phyloP scores from a whole-genome alignment of 2,329 filamentous ascomycete genomes.

The Apiospora aurea region DNA sequence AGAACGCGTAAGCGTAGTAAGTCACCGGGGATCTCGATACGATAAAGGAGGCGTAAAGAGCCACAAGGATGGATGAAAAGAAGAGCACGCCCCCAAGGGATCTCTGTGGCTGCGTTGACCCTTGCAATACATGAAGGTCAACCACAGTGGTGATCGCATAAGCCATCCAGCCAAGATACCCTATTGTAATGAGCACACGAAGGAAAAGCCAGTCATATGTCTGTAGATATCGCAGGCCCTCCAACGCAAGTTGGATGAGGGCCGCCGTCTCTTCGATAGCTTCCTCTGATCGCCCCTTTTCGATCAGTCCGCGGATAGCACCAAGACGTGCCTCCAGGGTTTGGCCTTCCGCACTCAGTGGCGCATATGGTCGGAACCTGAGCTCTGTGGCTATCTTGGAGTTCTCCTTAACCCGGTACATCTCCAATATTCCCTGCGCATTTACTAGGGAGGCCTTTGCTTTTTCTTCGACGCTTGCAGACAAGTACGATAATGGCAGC shows the following conservation, averaged over 20 bases:
- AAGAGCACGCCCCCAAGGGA: constrained; percentile 64
- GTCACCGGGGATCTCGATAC: constrained; percentile 80
- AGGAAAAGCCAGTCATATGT: constrained; percentile 99
- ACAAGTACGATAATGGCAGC: constrained; percentile 83
- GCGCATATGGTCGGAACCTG: constrained; percentile 77
- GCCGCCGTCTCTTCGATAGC: constrained; percentile 81
- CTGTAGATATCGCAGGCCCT: constrained; percentile 90
- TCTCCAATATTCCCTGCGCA: constrained; percentile 86
- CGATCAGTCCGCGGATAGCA: constrained; percentile 73
- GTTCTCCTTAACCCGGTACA: constrained; percentile 94
- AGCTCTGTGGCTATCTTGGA: constrained; percentile 79
- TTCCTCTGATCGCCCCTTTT: constrained; percentile 70
- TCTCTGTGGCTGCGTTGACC: constrained; percentile 68
- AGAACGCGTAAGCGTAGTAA: constrained; percentile 92
- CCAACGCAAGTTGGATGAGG: constrained; percentile 77
- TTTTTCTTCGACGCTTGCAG: constrained; percentile 76
- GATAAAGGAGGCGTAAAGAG: constrained; percentile 79
- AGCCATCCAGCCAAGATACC: constrained; percentile 94
- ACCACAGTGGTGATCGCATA: constrained; percentile 90
- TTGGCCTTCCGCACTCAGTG: constrained; percentile 64
- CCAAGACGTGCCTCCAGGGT: constrained; percentile 72
- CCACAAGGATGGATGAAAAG: constrained; percentile 79
- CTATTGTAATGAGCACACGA: constrained; percentile 83
- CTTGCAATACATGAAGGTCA: constrained; percentile 84
- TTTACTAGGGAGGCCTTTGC: constrained; percentile 86